phyloP scores from a whole-genome alignment of 805 yeast genomes.

The Blastobotrys parvus region DNA sequence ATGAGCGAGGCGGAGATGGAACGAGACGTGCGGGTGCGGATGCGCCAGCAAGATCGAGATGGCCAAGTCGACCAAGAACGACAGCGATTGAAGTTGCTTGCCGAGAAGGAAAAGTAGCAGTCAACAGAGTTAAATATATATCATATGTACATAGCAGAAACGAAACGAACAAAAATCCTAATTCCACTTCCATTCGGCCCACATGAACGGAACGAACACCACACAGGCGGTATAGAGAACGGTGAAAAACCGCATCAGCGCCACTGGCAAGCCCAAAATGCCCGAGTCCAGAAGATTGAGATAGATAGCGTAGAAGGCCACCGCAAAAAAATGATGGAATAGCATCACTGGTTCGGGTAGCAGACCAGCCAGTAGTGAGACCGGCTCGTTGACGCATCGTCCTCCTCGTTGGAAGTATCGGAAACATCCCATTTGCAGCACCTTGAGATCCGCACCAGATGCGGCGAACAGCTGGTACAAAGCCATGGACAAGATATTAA shows the following conservation, averaged over 20 bases:
- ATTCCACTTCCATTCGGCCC: constrained; percentile 22
- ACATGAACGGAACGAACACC: constrained; percentile 73
- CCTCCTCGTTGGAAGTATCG: constrained; percentile 81
- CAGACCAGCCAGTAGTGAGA: constrained; percentile 75
- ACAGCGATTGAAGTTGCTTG: constrained; percentile 15
- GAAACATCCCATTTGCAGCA: constrained; percentile 85
- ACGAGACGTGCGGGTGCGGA: not conserved
- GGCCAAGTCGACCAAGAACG: constrained; percentile 15
- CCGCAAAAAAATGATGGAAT: constrained; percentile 81
- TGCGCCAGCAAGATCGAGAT: not conserved
- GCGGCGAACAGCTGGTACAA: constrained; percentile 88
- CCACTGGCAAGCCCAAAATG: constrained; percentile 54
- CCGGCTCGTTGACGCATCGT: constrained; percentile 65
- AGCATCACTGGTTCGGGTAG: constrained; percentile 65
- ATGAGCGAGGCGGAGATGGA: constrained; percentile 17
- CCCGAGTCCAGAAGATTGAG: constrained; percentile 64
- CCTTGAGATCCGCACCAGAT: constrained; percentile 47
- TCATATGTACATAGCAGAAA: not conserved
- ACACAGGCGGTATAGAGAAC: constrained; percentile 64
- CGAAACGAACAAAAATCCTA: not conserved
- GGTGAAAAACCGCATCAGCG: constrained; percentile 59
- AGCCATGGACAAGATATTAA: constrained; percentile 86
- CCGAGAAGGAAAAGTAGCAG: constrained; percentile 18
- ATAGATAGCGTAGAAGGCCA: constrained; percentile 76
- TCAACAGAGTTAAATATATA: constrained; percentile 1